phyloP scores from a whole-genome alignment of 2,329 filamentous ascomycete species.

The Aspergillus sp. region DNA sequence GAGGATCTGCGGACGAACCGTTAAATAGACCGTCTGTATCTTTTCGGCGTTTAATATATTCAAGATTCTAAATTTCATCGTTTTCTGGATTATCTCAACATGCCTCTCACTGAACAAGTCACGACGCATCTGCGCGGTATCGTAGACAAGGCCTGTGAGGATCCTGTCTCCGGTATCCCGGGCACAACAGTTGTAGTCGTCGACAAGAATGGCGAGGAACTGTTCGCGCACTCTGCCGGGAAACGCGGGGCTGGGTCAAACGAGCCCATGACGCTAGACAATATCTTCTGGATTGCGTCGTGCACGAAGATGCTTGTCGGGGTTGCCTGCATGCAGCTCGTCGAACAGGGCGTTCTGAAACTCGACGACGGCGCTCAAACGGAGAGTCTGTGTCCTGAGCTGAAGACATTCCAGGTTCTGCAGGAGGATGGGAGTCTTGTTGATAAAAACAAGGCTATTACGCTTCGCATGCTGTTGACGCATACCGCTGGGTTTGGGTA shows the following conservation, averaged over 20 bases:
- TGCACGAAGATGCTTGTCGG: conserved; percentile 50
- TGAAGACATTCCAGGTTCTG: conserved; percentile 44
- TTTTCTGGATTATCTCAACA: background rate
- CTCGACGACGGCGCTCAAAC: conserved; percentile 44
- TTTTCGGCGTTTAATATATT: background rate
- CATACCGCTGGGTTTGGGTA: conserved; percentile 61
- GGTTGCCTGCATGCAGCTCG: conserved; percentile 50
- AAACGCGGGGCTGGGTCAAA: conserved; percentile 38
- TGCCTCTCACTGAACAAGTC: background rate
- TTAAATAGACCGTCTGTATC: background rate
- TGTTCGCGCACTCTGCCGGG: conserved; percentile 52
- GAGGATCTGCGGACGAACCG: background rate
- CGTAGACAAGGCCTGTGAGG: conserved; percentile 13
- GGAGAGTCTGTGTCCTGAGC: conserved; percentile 44
- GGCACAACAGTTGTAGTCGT: conserved; percentile 50
- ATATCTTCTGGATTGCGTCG: conserved; percentile 59
- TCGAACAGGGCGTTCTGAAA: conserved; percentile 43
- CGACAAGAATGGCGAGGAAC: conserved; percentile 48
- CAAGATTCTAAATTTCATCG: background rate
- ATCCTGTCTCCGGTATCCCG: conserved; percentile 44
- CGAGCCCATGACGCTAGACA: conserved; percentile 60
- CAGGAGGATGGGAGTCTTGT: conserved; percentile 33
- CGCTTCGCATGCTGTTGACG: conserved; percentile 57
- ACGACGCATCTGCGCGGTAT: background rate
- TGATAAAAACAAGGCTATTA: conserved; percentile 52